Evolutionary conservation across 345 rosid species (phyloP).

Genomic region (Pugionium dolabratum): DNA sequence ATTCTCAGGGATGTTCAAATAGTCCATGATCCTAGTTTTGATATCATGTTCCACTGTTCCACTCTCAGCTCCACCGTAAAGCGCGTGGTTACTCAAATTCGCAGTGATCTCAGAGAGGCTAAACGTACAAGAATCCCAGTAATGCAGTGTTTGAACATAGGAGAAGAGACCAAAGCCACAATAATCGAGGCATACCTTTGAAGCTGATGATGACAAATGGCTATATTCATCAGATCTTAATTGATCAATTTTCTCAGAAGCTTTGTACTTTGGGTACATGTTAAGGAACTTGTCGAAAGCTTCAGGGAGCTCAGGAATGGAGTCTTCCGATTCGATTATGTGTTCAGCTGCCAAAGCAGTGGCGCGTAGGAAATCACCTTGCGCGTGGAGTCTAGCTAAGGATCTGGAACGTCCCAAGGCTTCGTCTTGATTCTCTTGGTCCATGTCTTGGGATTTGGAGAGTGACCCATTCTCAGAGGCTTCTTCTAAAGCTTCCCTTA

Average conservation of each 20-base stretch:
- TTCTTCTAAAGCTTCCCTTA: slow-evolving; percentile 84
- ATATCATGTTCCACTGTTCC: slow-evolving; percentile 80
- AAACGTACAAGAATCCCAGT: slow-evolving; percentile 76
- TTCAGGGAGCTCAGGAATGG: slow-evolving; percentile 58
- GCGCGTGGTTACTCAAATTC: slow-evolving; percentile 80
- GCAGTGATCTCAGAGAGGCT: slow-evolving; percentile 84
- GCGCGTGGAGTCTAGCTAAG: slow-evolving; percentile 79
- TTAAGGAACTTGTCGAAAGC: slow-evolving; percentile 71
- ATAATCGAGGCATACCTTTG: slow-evolving; percentile 92
- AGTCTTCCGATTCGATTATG: slow-evolving; percentile 50
- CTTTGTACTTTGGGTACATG: slow-evolving; percentile 78
- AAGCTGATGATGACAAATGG: slow-evolving; percentile 43
- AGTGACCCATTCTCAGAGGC: slow-evolving; percentile 88
- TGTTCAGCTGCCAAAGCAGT: slow-evolving; percentile 70
- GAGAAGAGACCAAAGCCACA: slow-evolving; percentile 93
- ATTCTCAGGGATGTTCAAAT: slow-evolving; percentile 80
- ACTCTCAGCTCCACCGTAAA: slow-evolving; percentile 77
- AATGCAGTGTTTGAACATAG: slow-evolving; percentile 59
- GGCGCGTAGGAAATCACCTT: slow-evolving; percentile 76
- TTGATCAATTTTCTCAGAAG: slow-evolving; percentile 68
- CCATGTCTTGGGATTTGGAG: slow-evolving; percentile 67
- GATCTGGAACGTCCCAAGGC: slow-evolving; percentile 74
- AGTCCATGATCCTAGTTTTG: slow-evolving; percentile 78
- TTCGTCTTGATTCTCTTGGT: slow-evolving; percentile 49
- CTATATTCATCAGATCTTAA: slow-evolving; percentile 68